Base-by-base conservation (phyloP, 768 basidiomycete genomes). In the Sporobolomyces pararoseus region DNA sequence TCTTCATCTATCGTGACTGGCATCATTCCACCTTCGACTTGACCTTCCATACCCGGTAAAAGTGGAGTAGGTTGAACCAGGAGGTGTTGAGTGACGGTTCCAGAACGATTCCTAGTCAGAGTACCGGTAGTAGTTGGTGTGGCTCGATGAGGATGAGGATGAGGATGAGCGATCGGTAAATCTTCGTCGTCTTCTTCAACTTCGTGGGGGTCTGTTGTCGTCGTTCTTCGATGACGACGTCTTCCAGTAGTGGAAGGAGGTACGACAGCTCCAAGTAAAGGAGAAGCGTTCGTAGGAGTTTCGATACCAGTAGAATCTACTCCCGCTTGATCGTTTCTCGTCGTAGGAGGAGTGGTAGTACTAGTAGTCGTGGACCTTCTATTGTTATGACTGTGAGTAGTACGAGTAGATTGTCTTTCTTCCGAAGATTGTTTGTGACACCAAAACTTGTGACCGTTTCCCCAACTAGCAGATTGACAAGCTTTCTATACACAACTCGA, bases 391-490 rank as follows among this genome's bases (percentile, higher is more conserved):
- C n/a, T n/a, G n/a, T n/a, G n/a, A n/a, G n/a, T n/a, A n/a, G n/a
- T n/a, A n/a, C n/a, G n/a, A n/a, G n/a, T n/a, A 29, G 23, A 9
- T 29, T 32, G 32, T 34, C 51, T 19, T 35, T 63, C 58, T 27
- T 47, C 31, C 37, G 61, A 14, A 5, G 25, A 4, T 29, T 67
- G 60, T 49, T 74, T 74, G 53, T 68, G 58, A 50, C 73, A 75
- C 73, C 73, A 75, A 35, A 94, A 97, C 65, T 94, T 83, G 78
- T 97, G 95, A 0, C 95, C 95, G 75, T 94, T 91, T 71, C 88
- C 88, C 95, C 93, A 97, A 0, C 93, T 93, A 23, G 87, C 89
- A 75, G 90, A 92, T 82, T 97, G 94, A 77, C 95, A 97, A 44
- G 68, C 59, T 27, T 25, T n/a, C 27, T 37, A 34, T 49, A 39